A percentile compares a stretch with the other conserved stretches of the same genome.
Conservation (phyloP, 208 protist species). For the Leptomonas pyrrhocoris region DNA sequence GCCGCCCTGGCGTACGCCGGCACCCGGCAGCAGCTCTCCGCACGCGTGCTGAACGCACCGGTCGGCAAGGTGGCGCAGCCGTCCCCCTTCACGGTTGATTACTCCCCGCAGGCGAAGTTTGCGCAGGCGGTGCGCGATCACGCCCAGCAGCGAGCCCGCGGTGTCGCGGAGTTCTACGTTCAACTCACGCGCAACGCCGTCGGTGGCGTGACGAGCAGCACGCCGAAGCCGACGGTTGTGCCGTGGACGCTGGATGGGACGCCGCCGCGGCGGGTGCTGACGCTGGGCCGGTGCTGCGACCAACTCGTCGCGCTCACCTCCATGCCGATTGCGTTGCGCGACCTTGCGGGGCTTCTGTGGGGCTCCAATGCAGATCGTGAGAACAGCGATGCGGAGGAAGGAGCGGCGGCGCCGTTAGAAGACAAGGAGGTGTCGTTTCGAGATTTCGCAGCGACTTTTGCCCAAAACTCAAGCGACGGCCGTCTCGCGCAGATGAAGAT, state of each 20-base stretch:
- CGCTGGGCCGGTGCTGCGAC: slow-evolving; percentile 58
- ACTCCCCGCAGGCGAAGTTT: slow-evolving; percentile 67
- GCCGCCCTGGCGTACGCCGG: slow-evolving; percentile 41
- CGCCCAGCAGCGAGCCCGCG: slow-evolving; percentile 61
- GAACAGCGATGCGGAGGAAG: slow-evolving; percentile 12
- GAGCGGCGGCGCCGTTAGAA: slow-evolving; percentile 17
- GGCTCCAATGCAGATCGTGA: slow-evolving; percentile 7
- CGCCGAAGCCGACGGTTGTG: slow-evolving; percentile 26
- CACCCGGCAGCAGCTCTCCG: slow-evolving; percentile 44
- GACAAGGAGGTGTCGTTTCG: slow-evolving; percentile 49
- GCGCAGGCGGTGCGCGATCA: slow-evolving; percentile 78
- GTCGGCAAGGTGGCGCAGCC: slow-evolving; percentile 30
- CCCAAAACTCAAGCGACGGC: slow-evolving; percentile 42
- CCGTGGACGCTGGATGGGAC: slow-evolving; percentile 55
- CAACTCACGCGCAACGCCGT: slow-evolving; percentile 66
- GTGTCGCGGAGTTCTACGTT: slow-evolving; percentile 81
- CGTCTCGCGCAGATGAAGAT: slow-evolving; percentile 64
- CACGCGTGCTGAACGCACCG: slow-evolving; percentile 18
- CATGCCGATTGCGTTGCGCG: slow-evolving; percentile 51
- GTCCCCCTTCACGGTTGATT: slow-evolving; percentile 34
- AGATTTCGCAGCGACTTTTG: slow-evolving; percentile 74
- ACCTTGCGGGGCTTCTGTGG: slow-evolving; percentile 75
- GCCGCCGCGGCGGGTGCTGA: slow-evolving; percentile 42
- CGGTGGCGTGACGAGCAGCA: slow-evolving; percentile 38
- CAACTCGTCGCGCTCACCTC: slow-evolving; percentile 75